These are phyloP conservation scores for Dothistroma septosporum DNA, from an alignment of 2,329 filamentous ascomycete genomes.

Conservation along the genomic window DNA sequence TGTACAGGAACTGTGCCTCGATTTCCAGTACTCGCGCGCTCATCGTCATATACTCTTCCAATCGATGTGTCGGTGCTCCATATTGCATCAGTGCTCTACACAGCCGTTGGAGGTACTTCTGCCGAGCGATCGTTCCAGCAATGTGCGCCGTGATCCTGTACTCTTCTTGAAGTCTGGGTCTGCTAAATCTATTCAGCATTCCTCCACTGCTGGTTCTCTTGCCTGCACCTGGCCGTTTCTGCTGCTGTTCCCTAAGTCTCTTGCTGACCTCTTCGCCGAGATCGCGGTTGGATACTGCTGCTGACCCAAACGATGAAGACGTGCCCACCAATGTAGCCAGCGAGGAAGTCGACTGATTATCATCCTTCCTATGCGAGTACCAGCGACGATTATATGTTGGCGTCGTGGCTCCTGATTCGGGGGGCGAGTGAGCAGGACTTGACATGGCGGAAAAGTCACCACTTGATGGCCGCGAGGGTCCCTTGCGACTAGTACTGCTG, in stretches of 20 bases:
- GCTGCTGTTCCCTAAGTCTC: constrained; percentile 38
- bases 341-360: constrained; percentile 40
- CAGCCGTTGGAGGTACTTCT: constrained; percentile 77
- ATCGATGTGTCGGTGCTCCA: constrained; percentile 82
- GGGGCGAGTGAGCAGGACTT: constrained; percentile 39
- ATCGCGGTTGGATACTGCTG: constrained; percentile 35
- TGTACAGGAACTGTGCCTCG: constrained; percentile 82
- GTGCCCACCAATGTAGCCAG: constrained; percentile 44
- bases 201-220: constrained; percentile 31
- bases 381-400: constrained; percentile 35
- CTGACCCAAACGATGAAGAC: constrained; percentile 42
- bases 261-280: constrained; percentile 42
- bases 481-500: not conserved
- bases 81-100: constrained; percentile 85
- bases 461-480: not conserved
- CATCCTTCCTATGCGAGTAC: constrained; percentile 33
- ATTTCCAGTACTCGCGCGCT: constrained; percentile 84
- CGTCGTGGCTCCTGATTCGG: constrained; percentile 42
- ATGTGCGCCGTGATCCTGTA: constrained; percentile 59
- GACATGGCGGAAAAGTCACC: constrained; percentile 19
- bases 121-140: constrained; percentile 68
- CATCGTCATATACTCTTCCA: constrained; percentile 91
- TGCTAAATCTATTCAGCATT: constrained; percentile 35
- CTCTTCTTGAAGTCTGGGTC: constrained; percentile 46
- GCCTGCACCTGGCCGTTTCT: constrained; percentile 33